Conservation (phyloP, 495 filamentous ascomycete species). For the Talaromyces adpressus region DNA sequence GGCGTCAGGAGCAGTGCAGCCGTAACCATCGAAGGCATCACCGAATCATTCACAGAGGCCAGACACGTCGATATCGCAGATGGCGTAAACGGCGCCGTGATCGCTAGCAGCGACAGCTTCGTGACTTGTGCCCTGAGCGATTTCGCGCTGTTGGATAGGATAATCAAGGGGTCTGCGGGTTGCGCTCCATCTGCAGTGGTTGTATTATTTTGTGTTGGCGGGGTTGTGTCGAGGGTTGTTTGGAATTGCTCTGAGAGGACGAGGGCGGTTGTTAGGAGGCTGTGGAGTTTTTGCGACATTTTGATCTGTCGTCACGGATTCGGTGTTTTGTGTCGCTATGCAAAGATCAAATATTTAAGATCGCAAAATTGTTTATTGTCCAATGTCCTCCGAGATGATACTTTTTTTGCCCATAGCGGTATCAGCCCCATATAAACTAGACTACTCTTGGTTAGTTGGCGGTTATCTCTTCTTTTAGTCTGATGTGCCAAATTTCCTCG, state of each 20-base stretch:
- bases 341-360: background rate
- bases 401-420: background rate
- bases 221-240: slow-evolving; percentile 19
- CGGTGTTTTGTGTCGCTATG: background rate
- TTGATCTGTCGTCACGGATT: background rate
- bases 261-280: slow-evolving; percentile 24
- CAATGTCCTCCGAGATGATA: background rate
- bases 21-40: slow-evolving; percentile 64
- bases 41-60: slow-evolving; percentile 53
- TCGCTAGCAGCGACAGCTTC: slow-evolving; percentile 76
- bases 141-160: slow-evolving; percentile 58
- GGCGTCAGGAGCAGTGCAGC: slow-evolving; percentile 57
- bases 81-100: slow-evolving; percentile 77
- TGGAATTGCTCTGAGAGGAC: slow-evolving; percentile 33
- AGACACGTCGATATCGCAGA: slow-evolving; percentile 63
- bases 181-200: slow-evolving; percentile 8
- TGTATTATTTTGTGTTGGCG: slow-evolving; percentile 9
- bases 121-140: slow-evolving; percentile 76
- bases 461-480: background rate
- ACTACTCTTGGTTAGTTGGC: background rate
- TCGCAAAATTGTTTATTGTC: background rate
- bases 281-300: slow-evolving; percentile 34
- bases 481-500: background rate
- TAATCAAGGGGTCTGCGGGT: slow-evolving; percentile 39
- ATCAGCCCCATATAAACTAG: background rate